Conservation (phyloP, 1,139 yeast genomes). For the Yamadazyma conglobata region DNA sequence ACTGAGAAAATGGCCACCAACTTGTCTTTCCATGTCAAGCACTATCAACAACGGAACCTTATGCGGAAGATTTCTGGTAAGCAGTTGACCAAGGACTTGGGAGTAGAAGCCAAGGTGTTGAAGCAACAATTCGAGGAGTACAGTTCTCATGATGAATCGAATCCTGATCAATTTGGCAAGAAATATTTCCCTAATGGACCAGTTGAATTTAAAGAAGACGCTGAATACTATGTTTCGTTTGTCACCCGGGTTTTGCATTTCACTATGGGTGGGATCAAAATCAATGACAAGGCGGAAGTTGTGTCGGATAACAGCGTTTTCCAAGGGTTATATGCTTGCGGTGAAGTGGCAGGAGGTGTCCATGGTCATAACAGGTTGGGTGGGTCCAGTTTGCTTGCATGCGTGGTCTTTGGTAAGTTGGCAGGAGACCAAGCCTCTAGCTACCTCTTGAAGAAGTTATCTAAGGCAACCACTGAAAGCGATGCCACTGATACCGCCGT, state of each 20-base stretch:
- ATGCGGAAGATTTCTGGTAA: slow-evolving; percentile 51
- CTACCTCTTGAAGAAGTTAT: slow-evolving; percentile 29
- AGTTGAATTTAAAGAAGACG: slow-evolving; percentile 26
- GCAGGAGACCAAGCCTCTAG: slow-evolving; percentile 50
- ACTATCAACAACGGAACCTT: slow-evolving; percentile 63
- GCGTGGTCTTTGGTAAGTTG: slow-evolving; percentile 76
- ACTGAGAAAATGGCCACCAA: slow-evolving; percentile 42
- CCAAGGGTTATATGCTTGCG: slow-evolving; percentile 69
- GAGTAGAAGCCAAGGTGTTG: slow-evolving; percentile 27
- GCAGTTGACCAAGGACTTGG: slow-evolving; percentile 47
- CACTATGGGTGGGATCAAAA: slow-evolving; percentile 83
- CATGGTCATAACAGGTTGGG: slow-evolving; percentile 78
- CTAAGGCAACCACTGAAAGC: slow-evolving; percentile 10
- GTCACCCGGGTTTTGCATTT: slow-evolving; percentile 79
- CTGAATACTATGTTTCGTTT: slow-evolving; percentile 46
- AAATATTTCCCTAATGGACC: slow-evolving; percentile 51
- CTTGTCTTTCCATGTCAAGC: slow-evolving; percentile 57
- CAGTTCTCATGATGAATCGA: slow-evolving; percentile 44
- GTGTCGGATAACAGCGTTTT: slow-evolving; percentile 37
- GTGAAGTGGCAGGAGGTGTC: slow-evolving; percentile 80
- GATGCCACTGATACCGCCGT: slow-evolving; percentile 18
- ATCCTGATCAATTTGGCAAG: slow-evolving; percentile 48
- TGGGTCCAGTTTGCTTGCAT: slow-evolving; percentile 72
- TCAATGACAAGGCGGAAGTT: slow-evolving; percentile 58
- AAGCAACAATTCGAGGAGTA: slow-evolving; percentile 40